Evolutionary conservation across 2,329 filamentous ascomycete genomes (phyloP).

Genomic region (Ophiostoma sp.): DNA sequence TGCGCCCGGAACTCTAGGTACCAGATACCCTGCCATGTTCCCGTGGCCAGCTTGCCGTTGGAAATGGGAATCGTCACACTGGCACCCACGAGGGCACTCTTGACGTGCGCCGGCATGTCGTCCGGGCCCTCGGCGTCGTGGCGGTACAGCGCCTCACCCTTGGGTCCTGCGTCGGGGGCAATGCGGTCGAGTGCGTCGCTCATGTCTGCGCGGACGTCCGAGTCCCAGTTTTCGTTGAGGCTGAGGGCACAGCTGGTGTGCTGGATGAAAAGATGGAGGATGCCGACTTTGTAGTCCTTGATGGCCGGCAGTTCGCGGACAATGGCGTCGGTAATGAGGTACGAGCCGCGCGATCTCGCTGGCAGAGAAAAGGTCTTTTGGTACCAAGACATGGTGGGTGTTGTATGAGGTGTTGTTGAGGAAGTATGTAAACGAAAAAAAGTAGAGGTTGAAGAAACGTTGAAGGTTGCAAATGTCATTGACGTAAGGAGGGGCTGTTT

Average conservation of each 20-base stretch:
- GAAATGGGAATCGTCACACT: constrained; percentile 89
- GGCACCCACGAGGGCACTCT: constrained; percentile 83
- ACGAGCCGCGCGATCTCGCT: constrained; percentile 74
- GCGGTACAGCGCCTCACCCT: constrained; percentile 73
- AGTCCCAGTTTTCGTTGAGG: constrained; percentile 89
- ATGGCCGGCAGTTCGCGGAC: constrained; percentile 74
- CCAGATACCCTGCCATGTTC: constrained; percentile 87
- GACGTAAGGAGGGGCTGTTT: constrained; percentile 13
- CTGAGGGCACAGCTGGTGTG: constrained; percentile 90
- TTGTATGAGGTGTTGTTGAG: not conserved
- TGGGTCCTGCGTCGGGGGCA: constrained; percentile 73
- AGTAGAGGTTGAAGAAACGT: not conserved
- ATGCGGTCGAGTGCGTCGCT: constrained; percentile 89
- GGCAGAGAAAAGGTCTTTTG: constrained; percentile 86
- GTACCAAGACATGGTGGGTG: constrained; percentile 66
- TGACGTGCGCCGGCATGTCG: constrained; percentile 98
- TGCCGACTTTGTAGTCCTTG: constrained; percentile 75
- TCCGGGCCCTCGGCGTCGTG: constrained; percentile 84
- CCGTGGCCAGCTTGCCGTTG: constrained; percentile 72
- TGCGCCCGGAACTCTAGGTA: constrained; percentile 83
- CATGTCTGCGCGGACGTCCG: constrained; percentile 89
- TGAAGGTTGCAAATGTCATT: constrained; percentile 3
- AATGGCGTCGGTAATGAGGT: constrained; percentile 83
- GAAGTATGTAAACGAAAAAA: not conserved
- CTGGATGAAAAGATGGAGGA: constrained; percentile 89